Percentiles rank a stretch among this genome's conserved stretches.
Evolutionary conservation across 2,329 filamentous ascomycete species (phyloP).

Genomic region (Aspergillus phoenicis): DNA sequence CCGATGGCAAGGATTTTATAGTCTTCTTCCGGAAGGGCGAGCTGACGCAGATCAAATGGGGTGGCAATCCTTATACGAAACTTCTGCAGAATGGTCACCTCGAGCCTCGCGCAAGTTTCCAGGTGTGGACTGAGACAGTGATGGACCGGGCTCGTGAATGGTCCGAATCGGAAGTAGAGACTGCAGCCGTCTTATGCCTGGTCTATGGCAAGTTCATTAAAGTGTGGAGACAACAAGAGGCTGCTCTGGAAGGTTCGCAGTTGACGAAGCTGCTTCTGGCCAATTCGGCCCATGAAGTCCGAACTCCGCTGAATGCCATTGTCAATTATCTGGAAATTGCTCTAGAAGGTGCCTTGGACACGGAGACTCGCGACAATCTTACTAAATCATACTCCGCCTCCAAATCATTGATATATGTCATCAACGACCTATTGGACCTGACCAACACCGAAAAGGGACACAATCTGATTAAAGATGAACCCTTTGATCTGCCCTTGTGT

Average conservation of each 20-base stretch:
- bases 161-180: constrained; percentile 87
- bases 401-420: constrained; percentile 89
- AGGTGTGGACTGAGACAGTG: constrained; percentile 78
- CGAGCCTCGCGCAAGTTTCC: constrained; percentile 80
- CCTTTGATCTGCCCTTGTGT: constrained; percentile 71
- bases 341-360: constrained; percentile 75
- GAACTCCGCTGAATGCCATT: constrained; percentile 87
- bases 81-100: constrained; percentile 74
- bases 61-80: constrained; percentile 61
- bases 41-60: constrained; percentile 79
- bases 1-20: constrained; percentile 79
- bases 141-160: constrained; percentile 82
- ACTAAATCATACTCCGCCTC: constrained; percentile 85
- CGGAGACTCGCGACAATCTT: constrained; percentile 82
- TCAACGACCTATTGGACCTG: constrained; percentile 86
- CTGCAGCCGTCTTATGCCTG: constrained; percentile 80
- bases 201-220: constrained; percentile 91
- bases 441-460: constrained; percentile 86
- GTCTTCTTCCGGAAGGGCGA: constrained; percentile 82
- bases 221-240: constrained; percentile 89
- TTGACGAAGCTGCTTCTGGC: constrained; percentile 77
- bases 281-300: constrained; percentile 89
- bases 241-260: constrained; percentile 77
- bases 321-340: constrained; percentile 95
- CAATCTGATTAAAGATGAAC: constrained; percentile 75